Base-by-base conservation (phyloP, 169 alveolate genomes). In the Babesia sp. region DNA sequence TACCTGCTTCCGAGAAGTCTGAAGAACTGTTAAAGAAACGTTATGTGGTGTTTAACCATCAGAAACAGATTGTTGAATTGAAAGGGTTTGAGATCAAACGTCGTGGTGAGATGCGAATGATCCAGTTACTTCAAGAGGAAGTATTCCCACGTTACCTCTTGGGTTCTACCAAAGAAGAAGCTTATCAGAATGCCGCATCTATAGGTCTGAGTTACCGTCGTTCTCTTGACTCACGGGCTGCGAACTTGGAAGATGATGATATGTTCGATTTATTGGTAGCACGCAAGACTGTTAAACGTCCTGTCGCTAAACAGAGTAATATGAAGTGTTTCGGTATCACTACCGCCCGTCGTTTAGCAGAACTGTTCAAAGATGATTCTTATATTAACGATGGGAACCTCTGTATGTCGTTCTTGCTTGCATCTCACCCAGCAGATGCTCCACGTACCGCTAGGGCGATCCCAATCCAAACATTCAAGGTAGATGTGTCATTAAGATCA, bases 1-100 rank as follows among this genome's bases (percentile, higher is more conserved):
- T 97, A 54, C 99, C 99, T 0, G 99, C 99, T 16, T 95, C 99
- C 7, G 97, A 95, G 82, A 98, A 97, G 66, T 98, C 97, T 54
- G 97, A 96, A 61, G 96, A 94, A 64, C 92, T 95, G 84, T 90
- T 97, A 44, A 97, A 96, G 88, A 95, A 95, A 86, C 93, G 99
- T 79, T 98, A 95, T 82, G 99, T 96, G 14, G 99, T 97, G 11
- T 96, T 94, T 84, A 94, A 94, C 74, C 90, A 89, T 68, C 92
- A 95, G 39, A 96, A 96, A 33, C 93, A 93, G 74, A 90, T 97
- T 71, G 92, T 94, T 54, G 99, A 97, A 86, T 78, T 97, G 59
- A 96, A 96, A 83, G 99, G 99, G 3, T 96, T 96, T 82, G 99
- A 96, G 91, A 90, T 98, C 67, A 98, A 98, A 82, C 91, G 99